phyloP scores from a whole-genome alignment of 352 stramenopile genomes.

The Pythium grandisporangium region DNA sequence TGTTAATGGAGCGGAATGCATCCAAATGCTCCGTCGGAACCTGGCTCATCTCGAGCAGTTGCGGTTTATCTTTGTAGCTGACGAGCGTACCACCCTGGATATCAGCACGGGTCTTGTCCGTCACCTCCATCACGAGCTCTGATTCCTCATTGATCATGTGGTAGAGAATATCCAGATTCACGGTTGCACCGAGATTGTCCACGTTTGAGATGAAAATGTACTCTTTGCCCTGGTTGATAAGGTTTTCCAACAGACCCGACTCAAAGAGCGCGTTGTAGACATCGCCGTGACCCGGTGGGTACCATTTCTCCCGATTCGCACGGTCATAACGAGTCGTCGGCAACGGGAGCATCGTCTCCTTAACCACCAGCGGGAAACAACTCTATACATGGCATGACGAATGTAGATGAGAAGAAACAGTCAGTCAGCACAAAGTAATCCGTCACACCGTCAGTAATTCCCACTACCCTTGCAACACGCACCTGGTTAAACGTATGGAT shows the following conservation, averaged over 20 bases:
- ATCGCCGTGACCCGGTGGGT: slow-evolving; percentile 97
- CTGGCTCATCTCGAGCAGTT: slow-evolving; percentile 97
- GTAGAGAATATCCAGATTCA: slow-evolving; percentile 97
- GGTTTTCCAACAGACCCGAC: slow-evolving; percentile 92
- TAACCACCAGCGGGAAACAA: slow-evolving; percentile 88
- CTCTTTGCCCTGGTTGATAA: slow-evolving; percentile 95
- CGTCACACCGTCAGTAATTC: too few relatives aligned
- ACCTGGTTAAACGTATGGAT: slow-evolving; percentile 93
- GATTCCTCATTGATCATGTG: slow-evolving; percentile 97
- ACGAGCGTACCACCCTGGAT: slow-evolving; percentile 87
- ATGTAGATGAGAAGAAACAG: too few relatives aligned
- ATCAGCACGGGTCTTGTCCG: slow-evolving; percentile 90
- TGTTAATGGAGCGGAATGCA: slow-evolving; percentile 91
- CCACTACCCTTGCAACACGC: too few relatives aligned
- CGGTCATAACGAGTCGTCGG: slow-evolving; percentile 83
- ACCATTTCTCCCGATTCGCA: slow-evolving; percentile 81
- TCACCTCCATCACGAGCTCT: slow-evolving; percentile 99
- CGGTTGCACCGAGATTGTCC: slow-evolving; percentile 97
- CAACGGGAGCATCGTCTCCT: slow-evolving; percentile 85
- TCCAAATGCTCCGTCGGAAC: slow-evolving; percentile 93
- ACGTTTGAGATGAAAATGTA: slow-evolving; percentile 99
- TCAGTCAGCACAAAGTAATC: too few relatives aligned
- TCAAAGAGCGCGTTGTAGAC: slow-evolving; percentile 98
- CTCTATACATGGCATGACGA: slow-evolving; percentile 23
- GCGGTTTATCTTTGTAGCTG: slow-evolving; percentile 87